These are phyloP conservation scores for Amanita jacksonii DNA, from an alignment of 768 basidiomycete genomes.

Conservation along the genomic window DNA sequence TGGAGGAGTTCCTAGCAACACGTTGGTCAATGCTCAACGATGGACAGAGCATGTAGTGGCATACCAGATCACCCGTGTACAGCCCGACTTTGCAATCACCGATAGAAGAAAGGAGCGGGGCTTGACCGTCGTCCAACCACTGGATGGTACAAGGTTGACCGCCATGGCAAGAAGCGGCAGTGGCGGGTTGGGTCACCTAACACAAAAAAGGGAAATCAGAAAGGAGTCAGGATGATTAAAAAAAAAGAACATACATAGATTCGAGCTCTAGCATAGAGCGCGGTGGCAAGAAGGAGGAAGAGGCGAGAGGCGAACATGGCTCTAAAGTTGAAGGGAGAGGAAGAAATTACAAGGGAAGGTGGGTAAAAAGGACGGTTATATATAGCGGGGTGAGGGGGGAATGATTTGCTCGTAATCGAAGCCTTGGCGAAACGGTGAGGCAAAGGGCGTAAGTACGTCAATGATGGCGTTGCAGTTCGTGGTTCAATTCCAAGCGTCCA, in stretches of 20 bases:
- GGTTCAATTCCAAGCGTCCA: too few relatives aligned
- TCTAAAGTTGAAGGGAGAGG: neutral
- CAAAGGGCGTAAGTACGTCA: neutral
- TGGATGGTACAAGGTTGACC: conserved; percentile 3
- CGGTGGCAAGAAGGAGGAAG: neutral
- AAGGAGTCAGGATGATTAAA: neutral
- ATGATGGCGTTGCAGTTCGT: neutral
- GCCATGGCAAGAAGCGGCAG: conserved; percentile 1
- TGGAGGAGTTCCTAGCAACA: conserved; percentile 6
- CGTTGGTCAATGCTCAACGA: too few relatives aligned
- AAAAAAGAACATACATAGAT: conserved; percentile 7
- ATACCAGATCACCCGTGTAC: conserved; percentile 3
- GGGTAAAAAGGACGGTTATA: neutral
- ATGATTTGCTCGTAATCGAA: conserved; percentile 1
- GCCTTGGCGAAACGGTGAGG: conserved; percentile 6
- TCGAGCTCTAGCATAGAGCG: neutral
- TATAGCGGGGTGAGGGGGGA: neutral
- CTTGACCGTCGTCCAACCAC: conserved; percentile 5
- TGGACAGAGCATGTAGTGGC: neutral
- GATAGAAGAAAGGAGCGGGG: conserved; percentile 1
- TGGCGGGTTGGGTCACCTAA: neutral
- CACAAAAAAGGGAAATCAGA: neutral
- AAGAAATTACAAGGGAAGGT: neutral
- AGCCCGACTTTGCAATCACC: conserved; percentile 1
- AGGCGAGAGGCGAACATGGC: neutral